phyloP scores from a whole-genome alignment of 164 flowering plant species.

The Santalum album region DNA sequence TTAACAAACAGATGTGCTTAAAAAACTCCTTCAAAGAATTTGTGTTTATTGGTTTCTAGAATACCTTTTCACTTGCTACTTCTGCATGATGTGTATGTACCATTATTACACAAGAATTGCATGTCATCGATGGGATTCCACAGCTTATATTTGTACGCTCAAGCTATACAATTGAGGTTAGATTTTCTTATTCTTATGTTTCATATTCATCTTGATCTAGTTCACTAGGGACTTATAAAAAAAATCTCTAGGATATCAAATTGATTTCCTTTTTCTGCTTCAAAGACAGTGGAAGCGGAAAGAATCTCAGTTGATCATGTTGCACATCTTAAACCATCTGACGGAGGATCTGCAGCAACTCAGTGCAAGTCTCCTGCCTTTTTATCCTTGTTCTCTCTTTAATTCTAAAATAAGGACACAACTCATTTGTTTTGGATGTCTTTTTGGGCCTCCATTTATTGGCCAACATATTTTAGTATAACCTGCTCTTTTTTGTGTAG shows the following conservation, averaged over 20 bases:
- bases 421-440: too few relatives aligned
- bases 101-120: constrained; percentile 55
- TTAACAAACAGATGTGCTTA: too few relatives aligned
- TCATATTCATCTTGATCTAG: background rate
- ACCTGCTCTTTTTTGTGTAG: constrained; percentile 27
- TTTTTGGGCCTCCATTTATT: too few relatives aligned
- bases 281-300: constrained; percentile 95
- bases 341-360: constrained; percentile 98
- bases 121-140: constrained; percentile 90
- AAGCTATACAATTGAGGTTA: constrained; percentile 90
- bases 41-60: too few relatives aligned
- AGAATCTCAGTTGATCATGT: constrained; percentile 96
- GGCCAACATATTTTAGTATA: too few relatives aligned
- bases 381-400: too few relatives aligned
- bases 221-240: too few relatives aligned
- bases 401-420: too few relatives aligned
- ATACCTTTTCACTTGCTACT: background rate
- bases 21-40: too few relatives aligned
- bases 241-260: too few relatives aligned
- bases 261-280: constrained; percentile 12
- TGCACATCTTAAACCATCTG: constrained; percentile 97
- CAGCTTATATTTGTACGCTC: constrained; percentile 90
- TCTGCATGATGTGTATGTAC: constrained; percentile 3
- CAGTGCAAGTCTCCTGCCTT: constrained; percentile 42
- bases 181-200: constrained; percentile 5